Conservation (phyloP, 331 rosid species). For the Quercus tomentella region DNA sequence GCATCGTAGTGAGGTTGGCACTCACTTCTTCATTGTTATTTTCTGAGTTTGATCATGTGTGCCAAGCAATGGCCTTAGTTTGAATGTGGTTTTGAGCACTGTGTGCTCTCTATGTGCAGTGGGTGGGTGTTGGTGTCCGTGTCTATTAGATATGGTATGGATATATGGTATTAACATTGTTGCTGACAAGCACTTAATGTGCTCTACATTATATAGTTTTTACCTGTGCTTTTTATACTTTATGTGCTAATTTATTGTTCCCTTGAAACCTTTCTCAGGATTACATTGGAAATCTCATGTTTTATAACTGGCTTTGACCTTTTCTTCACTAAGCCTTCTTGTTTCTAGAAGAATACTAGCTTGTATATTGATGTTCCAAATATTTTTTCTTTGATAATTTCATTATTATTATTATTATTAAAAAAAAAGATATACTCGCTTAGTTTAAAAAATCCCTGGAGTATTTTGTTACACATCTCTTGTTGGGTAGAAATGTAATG, state of each 20-base stretch:
- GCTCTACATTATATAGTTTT: background rate
- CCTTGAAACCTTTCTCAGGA: background rate
- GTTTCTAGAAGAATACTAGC: background rate
- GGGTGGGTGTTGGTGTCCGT: background rate
- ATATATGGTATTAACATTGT: background rate
- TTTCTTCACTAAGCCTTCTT: background rate
- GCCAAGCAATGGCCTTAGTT: background rate
- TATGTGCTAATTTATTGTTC: background rate
- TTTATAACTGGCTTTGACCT: background rate
- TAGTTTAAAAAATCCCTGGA: background rate
- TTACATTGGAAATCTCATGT: background rate
- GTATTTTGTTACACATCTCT: no score
- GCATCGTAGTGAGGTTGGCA: conserved; percentile 71
- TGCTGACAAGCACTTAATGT: background rate
- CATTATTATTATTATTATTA: no score
- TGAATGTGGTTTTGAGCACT: background rate
- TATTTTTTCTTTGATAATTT: background rate
- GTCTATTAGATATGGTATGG: background rate
- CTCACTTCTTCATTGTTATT: conserved; percentile 5
- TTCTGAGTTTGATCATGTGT: background rate
- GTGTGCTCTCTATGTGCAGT: background rate
- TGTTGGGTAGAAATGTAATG: no score
- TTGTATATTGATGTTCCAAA: background rate
- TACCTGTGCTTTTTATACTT: background rate
- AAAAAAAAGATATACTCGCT: background rate